Percentiles rank a stretch among this genome's conserved stretches.
These are phyloP conservation scores for Nasturtium officinale DNA, from an alignment of 345 rosid species.

Conservation along the genomic window DNA sequence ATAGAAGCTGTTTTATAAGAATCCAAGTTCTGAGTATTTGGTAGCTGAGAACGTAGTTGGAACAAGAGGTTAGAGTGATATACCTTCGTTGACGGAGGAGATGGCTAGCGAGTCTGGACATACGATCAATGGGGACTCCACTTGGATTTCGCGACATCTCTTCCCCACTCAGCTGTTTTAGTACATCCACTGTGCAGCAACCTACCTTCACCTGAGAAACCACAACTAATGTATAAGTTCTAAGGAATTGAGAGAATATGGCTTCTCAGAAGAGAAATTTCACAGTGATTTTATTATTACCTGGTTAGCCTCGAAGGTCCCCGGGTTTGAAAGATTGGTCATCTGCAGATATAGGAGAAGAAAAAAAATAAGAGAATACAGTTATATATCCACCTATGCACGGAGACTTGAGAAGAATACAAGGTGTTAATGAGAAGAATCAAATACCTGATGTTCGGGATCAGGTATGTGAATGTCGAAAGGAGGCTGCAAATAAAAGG, in stretches of 20 bases:
- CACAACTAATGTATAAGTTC: not conserved
- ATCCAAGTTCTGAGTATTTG: conserved; percentile 11
- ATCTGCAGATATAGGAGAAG: conserved; percentile 50
- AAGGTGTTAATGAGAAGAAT: conserved; percentile 2
- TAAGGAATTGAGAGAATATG: not conserved
- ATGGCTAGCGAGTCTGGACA: conserved; percentile 85
- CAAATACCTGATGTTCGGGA: conserved; percentile 63
- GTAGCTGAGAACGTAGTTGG: conserved; percentile 3
- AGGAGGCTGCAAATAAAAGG: conserved; percentile 65
- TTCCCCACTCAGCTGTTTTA: conserved; percentile 86
- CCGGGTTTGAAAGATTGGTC: conserved; percentile 74
- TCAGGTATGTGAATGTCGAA: conserved; percentile 57
- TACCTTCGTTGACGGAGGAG: conserved; percentile 75
- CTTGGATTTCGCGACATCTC: conserved; percentile 74
- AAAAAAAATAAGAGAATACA: not conserved
- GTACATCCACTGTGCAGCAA: conserved; percentile 86
- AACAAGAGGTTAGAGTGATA: not conserved
- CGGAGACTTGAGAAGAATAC: too few relatives aligned
- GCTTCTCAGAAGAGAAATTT: not conserved
- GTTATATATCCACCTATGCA: not conserved
- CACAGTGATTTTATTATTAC: conserved; percentile 43
- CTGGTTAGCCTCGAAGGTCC: conserved; percentile 77
- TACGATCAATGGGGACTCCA: conserved; percentile 69
- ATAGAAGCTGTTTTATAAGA: conserved; percentile 63
- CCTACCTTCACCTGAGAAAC: conserved; percentile 76